Conservation (phyloP, 306 rosid genomes). For the Lotus japonicus region DNA sequence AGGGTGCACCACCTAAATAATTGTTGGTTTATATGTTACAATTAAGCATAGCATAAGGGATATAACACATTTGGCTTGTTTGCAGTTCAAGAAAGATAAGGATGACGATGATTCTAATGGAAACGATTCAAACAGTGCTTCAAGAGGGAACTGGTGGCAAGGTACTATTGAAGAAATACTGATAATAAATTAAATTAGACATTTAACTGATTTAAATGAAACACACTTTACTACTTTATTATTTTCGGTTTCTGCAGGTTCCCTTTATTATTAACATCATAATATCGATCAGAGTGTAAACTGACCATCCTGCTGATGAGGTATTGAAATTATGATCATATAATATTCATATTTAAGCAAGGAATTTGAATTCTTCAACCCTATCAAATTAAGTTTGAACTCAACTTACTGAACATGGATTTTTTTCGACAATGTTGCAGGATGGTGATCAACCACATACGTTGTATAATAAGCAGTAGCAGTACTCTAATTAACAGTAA, state of each 20-base stretch:
- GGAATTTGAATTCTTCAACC: too few species aligned
- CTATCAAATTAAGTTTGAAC: too few species aligned
- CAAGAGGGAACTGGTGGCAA: slow-evolving; percentile 99
- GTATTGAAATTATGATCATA: too few species aligned
- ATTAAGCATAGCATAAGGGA: background rate
- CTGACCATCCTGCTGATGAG: slow-evolving; percentile 7
- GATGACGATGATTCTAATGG: slow-evolving; percentile 59
- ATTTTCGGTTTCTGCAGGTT: slow-evolving; percentile 44
- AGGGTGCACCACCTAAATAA: too few species aligned
- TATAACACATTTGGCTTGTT: background rate
- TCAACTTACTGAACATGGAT: too few species aligned
- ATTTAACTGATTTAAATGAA: background rate
- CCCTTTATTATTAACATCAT: slow-evolving; percentile 64
- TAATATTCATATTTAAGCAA: too few species aligned
- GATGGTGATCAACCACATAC: background rate
- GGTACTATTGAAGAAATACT: too few species aligned
- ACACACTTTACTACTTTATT: background rate
- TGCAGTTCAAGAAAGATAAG: slow-evolving; percentile 61
- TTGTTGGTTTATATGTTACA: too few species aligned
- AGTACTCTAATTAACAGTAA: background rate
- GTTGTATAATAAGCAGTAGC: background rate
- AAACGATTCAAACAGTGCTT: slow-evolving; percentile 49
- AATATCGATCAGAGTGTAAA: background rate
- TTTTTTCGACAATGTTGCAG: slow-evolving; percentile 14
- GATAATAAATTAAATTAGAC: too few species aligned